Evolutionary conservation across 1,139 yeast species (phyloP).

Genomic region (Hansenula sp.): DNA sequence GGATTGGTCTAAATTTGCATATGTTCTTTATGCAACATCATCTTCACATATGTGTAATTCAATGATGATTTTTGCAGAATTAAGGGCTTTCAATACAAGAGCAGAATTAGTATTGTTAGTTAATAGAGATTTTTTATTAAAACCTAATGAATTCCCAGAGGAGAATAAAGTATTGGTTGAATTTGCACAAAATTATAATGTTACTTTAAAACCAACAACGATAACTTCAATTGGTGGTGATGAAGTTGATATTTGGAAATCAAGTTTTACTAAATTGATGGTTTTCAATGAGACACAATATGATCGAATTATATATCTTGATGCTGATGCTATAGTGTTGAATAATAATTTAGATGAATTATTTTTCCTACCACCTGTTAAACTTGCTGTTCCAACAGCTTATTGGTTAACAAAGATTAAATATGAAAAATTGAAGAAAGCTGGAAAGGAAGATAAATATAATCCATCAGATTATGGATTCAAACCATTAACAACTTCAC

Average conservation of each 20-base stretch:
- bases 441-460: constrained; percentile 5
- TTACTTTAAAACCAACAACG: constrained; percentile 20
- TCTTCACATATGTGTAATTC: constrained; percentile 38
- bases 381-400: constrained; percentile 30
- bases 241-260: constrained; percentile 37
- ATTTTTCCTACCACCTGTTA: constrained; percentile 38
- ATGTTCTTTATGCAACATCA: constrained; percentile 44
- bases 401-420: constrained; percentile 22
- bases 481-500: constrained; percentile 10
- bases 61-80: constrained; percentile 34
- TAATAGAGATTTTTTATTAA: constrained; percentile 19
- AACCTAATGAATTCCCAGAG: constrained; percentile 11
- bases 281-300: constrained; percentile 47
- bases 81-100: constrained; percentile 29
- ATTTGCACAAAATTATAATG: constrained; percentile 21
- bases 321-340: constrained; percentile 32
- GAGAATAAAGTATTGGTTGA: constrained; percentile 14
- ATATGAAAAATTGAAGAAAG: constrained; percentile 2
- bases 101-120: constrained; percentile 37
- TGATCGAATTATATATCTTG: constrained; percentile 41
- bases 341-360: constrained; percentile 38
- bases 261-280: constrained; percentile 51
- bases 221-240: constrained; percentile 24
- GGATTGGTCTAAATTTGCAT: constrained; percentile 36
- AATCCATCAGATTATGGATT: constrained; percentile 8